Evolutionary conservation across 805 yeast species (phyloP), one percentile per base, ranked within the genome.

Genomic region (Ogataea paradorogensis): DNA sequence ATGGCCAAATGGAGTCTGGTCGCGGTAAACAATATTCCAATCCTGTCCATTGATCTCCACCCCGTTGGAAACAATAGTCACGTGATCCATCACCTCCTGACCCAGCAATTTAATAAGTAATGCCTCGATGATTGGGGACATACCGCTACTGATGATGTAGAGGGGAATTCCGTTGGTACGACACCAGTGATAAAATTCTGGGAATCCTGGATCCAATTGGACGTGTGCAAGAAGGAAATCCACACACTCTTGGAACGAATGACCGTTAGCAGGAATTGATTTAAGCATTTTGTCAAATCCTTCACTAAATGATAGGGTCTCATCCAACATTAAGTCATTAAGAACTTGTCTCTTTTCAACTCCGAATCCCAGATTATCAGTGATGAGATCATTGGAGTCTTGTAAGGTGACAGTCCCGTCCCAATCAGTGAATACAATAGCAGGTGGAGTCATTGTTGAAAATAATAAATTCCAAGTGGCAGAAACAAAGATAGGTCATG

Each of bases 341-440:
- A 91, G 69, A 22, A 66, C 78, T 41, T 70, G 65, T 52, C 99
- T 76, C 47, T 73, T 71, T 20, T 71, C 78, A 34, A 68, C 66
- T 3, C 98, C 98, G 62, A 88, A 84, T 3, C 99, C 99, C 15
- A 84, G 69, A 52, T 77, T 78, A 61, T 93, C 98, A 7, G 97
- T 90, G 47, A 93, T 68, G 61, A 72, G 84, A 63, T 93, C 98
- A 62, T 93, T 93, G 44, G 96, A 85, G 62, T 93, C 99, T 62
- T 91, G 95, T 44, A 85, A 68, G 9, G 99, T 93, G 48, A 93
- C 93, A 2, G 99, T 93, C 21, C 99, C 99, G 61, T 93, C 99
- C 79, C 95, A 93, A 63, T 93, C 99, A 30, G 97, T 85, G 70
- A 93, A 93, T 30, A 93, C 84, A 55, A 93, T 88, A 33, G 95